These are phyloP conservation scores for Collybiopsis luxurians DNA, from an alignment of 768 basidiomycete species.

Conservation along the genomic window DNA sequence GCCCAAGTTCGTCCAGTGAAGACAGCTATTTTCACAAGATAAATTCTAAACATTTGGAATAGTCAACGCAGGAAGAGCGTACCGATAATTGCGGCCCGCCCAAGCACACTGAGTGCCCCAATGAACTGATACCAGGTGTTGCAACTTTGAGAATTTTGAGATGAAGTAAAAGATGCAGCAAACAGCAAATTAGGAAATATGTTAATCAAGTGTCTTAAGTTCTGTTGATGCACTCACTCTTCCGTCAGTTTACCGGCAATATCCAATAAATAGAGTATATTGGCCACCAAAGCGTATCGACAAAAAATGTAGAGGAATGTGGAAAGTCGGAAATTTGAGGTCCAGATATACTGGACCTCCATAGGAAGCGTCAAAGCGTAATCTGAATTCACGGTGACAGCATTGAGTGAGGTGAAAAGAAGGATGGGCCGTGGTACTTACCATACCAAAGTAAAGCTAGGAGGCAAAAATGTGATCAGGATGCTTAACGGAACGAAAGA, in stretches of 20 bases:
- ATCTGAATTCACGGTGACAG: conserved; percentile 4
- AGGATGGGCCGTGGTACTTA: background rate
- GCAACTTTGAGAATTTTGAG: conserved; percentile 22
- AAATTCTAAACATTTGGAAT: background rate
- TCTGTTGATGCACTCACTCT: background rate
- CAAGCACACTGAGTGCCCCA: conserved; percentile 26
- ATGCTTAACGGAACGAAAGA: background rate
- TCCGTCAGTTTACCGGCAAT: conserved; percentile 18
- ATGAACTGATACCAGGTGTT: conserved; percentile 24
- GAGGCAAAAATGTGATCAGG: background rate
- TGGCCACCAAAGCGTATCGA: conserved; percentile 31
- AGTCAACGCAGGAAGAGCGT: background rate
- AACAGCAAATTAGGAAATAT: background rate
- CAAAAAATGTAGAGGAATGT: conserved; percentile 32
- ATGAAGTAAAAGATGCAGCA: no score
- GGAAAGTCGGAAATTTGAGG: conserved; percentile 20
- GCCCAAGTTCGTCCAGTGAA: conserved; percentile 19
- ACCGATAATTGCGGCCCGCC: conserved; percentile 26
- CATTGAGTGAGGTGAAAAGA: background rate
- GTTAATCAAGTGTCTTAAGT: background rate
- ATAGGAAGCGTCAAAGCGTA: conserved; percentile 27
- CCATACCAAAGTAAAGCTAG: conserved; percentile 28
- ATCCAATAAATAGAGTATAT: conserved; percentile 29
- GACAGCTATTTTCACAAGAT: conserved; percentile 1
- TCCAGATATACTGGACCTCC: conserved; percentile 32